Conservation (phyloP, 139 green algal species). For the Chlamydomonas incerta region DNA sequence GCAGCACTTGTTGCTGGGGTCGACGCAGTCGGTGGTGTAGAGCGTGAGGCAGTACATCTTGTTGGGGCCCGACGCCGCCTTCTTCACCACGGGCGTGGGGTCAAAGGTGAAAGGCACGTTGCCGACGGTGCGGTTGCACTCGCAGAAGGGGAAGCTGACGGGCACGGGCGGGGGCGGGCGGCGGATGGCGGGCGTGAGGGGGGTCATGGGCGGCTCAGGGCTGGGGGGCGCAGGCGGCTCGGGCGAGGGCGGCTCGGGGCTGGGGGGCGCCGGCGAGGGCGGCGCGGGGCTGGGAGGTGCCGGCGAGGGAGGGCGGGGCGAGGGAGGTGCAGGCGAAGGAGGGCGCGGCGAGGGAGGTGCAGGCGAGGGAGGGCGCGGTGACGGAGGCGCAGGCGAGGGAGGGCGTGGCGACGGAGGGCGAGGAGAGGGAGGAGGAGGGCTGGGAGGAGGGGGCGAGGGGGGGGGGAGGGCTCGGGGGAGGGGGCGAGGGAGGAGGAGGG, state of each 20-base stretch:
- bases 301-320: no score
- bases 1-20: constrained; percentile 19
- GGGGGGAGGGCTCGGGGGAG: neutral
- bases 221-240: neutral
- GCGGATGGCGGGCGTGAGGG: neutral
- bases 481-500: neutral
- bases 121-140: constrained; percentile 9
- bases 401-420: neutral
- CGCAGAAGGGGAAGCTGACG: constrained; percentile 24
- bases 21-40: neutral
- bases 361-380: neutral
- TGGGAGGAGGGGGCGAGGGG: no score
- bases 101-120: constrained; percentile 7
- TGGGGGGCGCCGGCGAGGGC: neutral
- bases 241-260: no score
- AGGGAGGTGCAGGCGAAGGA: neutral
- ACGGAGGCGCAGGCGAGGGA: neutral
- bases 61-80: neutral
- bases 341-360: neutral
- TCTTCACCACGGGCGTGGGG: neutral
- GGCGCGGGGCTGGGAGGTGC: neutral
- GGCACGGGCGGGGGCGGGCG: neutral
- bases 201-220: neutral
- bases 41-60: constrained; percentile 20
- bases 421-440: neutral